Percentiles rank a stretch among this genome's conserved stretches.
These are phyloP conservation scores for Cymodocea nodosa DNA, from an alignment of 116 monocot species.

Conservation along the genomic window DNA sequence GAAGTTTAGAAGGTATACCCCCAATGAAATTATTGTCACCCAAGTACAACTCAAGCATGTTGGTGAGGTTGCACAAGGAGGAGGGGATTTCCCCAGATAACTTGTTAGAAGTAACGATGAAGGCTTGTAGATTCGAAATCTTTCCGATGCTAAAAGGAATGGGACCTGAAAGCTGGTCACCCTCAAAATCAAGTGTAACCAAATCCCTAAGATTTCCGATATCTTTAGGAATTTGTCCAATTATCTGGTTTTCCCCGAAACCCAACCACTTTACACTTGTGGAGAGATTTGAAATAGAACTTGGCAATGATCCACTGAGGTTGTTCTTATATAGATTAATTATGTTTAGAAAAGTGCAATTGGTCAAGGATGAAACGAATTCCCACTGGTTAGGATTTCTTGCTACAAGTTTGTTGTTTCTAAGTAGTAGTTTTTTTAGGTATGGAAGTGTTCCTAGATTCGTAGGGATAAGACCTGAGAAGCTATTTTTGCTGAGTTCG, in stretches of 20 bases:
- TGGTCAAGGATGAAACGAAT: slow-evolving; percentile 36
- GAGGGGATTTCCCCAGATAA: slow-evolving; percentile 24
- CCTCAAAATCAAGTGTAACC: neutral
- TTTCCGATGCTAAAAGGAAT: slow-evolving; percentile 11
- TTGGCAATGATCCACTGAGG: slow-evolving; percentile 16
- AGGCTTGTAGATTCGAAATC: neutral
- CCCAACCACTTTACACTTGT: slow-evolving; percentile 4
- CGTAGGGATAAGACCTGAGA: slow-evolving; percentile 18
- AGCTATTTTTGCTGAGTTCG: slow-evolving; percentile 19
- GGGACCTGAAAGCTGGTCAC: slow-evolving; percentile 12
- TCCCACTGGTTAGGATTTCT: neutral
- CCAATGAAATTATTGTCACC: slow-evolving; percentile 20
- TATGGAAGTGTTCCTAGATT: slow-evolving; percentile 18
- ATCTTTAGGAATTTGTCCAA: slow-evolving; percentile 24
- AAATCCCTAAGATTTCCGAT: slow-evolving; percentile 19
- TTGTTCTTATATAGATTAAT: slow-evolving; percentile 13
- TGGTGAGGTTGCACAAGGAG: slow-evolving; percentile 27
- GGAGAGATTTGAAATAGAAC: slow-evolving; percentile 25
- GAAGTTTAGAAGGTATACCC: slow-evolving; percentile 14
- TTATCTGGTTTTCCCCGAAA: slow-evolving; percentile 14
- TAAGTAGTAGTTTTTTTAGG: too few species aligned
- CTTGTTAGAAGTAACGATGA: neutral
- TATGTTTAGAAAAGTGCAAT: slow-evolving; percentile 20
- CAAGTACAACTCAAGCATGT: slow-evolving; percentile 12
- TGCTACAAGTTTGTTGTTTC: too few species aligned